phyloP scores from a whole-genome alignment of 106 monocot species.

The Alisma plantagoaquatica region DNA sequence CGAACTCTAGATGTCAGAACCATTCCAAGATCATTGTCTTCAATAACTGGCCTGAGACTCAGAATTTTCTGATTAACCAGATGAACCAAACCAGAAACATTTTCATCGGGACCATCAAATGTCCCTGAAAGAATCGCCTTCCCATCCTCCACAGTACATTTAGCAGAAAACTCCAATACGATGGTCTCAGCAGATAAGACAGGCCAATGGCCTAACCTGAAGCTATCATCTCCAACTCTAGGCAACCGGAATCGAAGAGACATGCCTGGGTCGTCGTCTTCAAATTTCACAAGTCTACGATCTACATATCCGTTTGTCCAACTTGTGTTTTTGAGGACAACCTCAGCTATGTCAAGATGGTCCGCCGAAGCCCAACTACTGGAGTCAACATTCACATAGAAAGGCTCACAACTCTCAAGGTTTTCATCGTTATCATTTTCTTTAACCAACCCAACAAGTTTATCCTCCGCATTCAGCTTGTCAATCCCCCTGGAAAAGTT shows the following conservation, averaged over 20 bases:
- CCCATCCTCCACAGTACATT: constrained; percentile 13
- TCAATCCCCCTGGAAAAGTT: background rate
- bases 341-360: constrained; percentile 72
- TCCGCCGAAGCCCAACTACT: constrained; percentile 28
- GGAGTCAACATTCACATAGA: constrained; percentile 47
- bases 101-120: constrained; percentile 83
- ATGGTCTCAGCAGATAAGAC: constrained; percentile 41
- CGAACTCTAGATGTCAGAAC: constrained; percentile 46
- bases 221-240: constrained; percentile 35
- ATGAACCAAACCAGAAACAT: constrained; percentile 74
- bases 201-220: constrained; percentile 79
- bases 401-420: constrained; percentile 12
- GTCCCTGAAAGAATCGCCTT: constrained; percentile 45
- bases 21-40: constrained; percentile 9
- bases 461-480: constrained; percentile 5
- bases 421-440: constrained; percentile 6
- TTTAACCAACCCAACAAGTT: constrained; percentile 1
- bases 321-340: constrained; percentile 43
- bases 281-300: constrained; percentile 21
- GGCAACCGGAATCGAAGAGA: constrained; percentile 47
- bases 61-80: constrained; percentile 54
- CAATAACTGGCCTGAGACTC: constrained; percentile 35
- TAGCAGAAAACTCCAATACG: constrained; percentile 51
- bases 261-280: constrained; percentile 12
- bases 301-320: constrained; percentile 28